Conservation (phyloP, 2,329 filamentous ascomycete species). For the Aspergillus pseudotamarii region DNA sequence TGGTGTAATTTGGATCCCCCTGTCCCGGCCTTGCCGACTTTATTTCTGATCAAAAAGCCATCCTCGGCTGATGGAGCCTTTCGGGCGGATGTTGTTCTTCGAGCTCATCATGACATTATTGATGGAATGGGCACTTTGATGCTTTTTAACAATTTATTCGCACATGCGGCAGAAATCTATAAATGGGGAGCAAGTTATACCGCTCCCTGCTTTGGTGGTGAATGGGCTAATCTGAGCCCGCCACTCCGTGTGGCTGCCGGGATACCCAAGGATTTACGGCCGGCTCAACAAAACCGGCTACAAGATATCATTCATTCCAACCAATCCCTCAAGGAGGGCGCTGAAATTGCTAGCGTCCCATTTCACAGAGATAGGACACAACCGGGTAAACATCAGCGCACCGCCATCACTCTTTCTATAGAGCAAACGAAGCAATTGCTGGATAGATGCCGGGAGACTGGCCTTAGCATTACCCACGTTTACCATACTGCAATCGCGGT, state of each 20-base stretch:
- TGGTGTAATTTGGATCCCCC: conserved; percentile 32
- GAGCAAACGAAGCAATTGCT: conserved; percentile 20
- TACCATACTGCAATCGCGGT: conserved; percentile 29
- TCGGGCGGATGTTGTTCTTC: conserved; percentile 23
- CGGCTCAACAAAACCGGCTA: conserved; percentile 14
- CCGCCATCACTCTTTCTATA: conserved; percentile 16
- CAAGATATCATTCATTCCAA: conserved; percentile 17
- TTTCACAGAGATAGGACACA: conserved; percentile 9
- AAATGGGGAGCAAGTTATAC: conserved; percentile 7
- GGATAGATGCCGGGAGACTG: conserved; percentile 15
- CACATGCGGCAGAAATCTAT: conserved; percentile 17
- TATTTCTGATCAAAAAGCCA: conserved; percentile 24
- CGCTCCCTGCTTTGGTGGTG: conserved; percentile 19
- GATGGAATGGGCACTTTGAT: conserved; percentile 28
- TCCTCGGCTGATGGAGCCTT: background rate
- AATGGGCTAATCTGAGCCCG: conserved; percentile 26
- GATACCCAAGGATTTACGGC: conserved; percentile 13
- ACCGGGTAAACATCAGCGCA: conserved; percentile 26
- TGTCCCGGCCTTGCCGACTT: conserved; percentile 24
- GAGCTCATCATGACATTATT: conserved; percentile 26
- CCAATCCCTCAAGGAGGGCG: conserved; percentile 11
- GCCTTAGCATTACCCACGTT: conserved; percentile 25
- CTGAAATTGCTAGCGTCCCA: conserved; percentile 24
- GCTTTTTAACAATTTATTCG: conserved; percentile 24
- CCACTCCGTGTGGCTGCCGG: conserved; percentile 25